Evolutionary conservation across 164 flowering plant genomes (phyloP), one percentile per base, ranked within the genome.

Genomic region (Amborella trichopoda): DNA sequence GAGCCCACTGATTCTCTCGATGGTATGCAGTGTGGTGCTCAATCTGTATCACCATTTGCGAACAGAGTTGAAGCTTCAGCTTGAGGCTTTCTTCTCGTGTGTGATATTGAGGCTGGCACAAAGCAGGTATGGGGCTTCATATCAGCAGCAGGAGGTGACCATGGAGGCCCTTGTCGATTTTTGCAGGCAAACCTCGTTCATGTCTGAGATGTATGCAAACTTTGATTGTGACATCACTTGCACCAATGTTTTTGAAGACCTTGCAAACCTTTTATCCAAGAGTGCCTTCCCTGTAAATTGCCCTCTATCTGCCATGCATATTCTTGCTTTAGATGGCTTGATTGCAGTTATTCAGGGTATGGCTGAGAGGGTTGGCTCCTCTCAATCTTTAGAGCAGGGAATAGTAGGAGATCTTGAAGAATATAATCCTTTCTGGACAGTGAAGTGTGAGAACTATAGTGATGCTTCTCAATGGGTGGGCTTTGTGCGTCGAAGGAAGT

Each of bases 101-200:
- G 62, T 65, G 44, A 46, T 68, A 19, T 49, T 68, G 58, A 64
- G 69, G 55, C 67, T 68, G 36, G 63, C 67, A 27, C 67, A 62
- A 58, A 55, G 59, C 54, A 61, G 62, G 53, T 46, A 54, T 46
- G 69, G 69, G 23, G 63, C 69, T 49, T 61, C 67, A 20, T 65
- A 57, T 45, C 69, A 68, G 12, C 73, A 64, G 55, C 73, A 68
- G 50, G 73, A 68, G 51, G 73, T 68, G 28, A 60, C 49, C 2
- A 68, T 68, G 73, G 73, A 68, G 48, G 67, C 73, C 48, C 66
- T 68, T 36, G 73, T 68, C 21, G 73, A 68, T 46, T 65, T 68
- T 51, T 68, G 73, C 56, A 52, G 69, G 65, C 73, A 64, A 49
- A 60, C 54, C 20, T 21, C 60, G 23, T 68, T 68, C 56, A 61